Conservation (phyloP, 179 eudicot species). For the Monotropa hypopitys region DNA sequence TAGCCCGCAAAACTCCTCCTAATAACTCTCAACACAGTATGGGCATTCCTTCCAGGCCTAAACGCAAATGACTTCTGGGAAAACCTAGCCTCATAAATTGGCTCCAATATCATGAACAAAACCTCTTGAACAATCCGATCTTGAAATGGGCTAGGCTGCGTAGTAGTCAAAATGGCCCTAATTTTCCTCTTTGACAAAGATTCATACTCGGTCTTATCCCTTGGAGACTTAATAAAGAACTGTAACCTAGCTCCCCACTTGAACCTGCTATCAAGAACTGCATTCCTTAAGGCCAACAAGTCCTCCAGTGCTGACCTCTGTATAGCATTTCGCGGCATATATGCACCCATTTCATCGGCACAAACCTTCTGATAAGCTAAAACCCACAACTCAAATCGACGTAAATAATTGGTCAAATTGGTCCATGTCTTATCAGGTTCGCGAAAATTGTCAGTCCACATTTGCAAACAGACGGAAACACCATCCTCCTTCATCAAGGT, state of each 20-base stretch:
- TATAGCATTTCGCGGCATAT: slow-evolving; percentile 64
- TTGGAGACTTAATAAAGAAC: slow-evolving; percentile 66
- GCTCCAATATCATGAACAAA: slow-evolving; percentile 80
- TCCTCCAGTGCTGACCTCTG: slow-evolving; percentile 62
- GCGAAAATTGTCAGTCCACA: slow-evolving; percentile 77
- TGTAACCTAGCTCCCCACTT: slow-evolving; percentile 89
- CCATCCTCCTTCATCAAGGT: slow-evolving; percentile 81
- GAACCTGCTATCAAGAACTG: slow-evolving; percentile 75
- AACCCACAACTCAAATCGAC: slow-evolving; percentile 83
- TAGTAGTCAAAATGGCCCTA: slow-evolving; percentile 60
- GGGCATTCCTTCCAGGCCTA: slow-evolving; percentile 81
- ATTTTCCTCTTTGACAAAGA: slow-evolving; percentile 80
- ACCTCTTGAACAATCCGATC: slow-evolving; percentile 94
- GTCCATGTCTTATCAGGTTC: slow-evolving; percentile 51
- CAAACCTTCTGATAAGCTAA: slow-evolving; percentile 87
- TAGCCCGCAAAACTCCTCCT: slow-evolving; percentile 90
- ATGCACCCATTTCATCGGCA: slow-evolving; percentile 84
- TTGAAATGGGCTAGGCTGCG: slow-evolving; percentile 70
- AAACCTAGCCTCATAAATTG: slow-evolving; percentile 68
- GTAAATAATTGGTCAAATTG: slow-evolving; percentile 48
- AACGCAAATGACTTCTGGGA: slow-evolving; percentile 83
- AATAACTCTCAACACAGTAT: slow-evolving; percentile 67
- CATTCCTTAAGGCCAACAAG: slow-evolving; percentile 64
- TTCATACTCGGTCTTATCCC: slow-evolving; percentile 72
- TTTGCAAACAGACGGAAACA: slow-evolving; percentile 47